Evolutionary conservation across 2,329 filamentous ascomycete species (phyloP), one percentile per base, ranked within the genome.

Genomic region (Hymenoscyphus scutula): DNA sequence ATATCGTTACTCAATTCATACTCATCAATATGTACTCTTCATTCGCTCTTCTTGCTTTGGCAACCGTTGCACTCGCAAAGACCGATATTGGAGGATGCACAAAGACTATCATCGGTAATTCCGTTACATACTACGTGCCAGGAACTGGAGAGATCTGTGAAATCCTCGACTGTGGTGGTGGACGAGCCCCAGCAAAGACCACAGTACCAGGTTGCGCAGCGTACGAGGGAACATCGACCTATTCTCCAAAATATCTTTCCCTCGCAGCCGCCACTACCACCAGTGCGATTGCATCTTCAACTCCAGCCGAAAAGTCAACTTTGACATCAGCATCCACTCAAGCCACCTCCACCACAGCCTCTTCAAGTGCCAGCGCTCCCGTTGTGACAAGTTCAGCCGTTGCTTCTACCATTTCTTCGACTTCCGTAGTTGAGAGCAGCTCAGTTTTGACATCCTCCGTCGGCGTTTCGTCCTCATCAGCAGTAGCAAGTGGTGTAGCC

Each of bases 181-280:
- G 67, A 8, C 30, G 63, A 19, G 67, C 66, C 11, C 63, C 66
- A n/a, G 63, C 66, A 23, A 64, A 62, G 55, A 67, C 64, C 2
- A 68, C 62, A 17, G 63, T 67, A 15, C 66, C 66, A 37, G 67
- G 67, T 7, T 69, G 67, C 53, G 59, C 64, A 32, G 45, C 32
- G 13, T 69, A 70, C 58, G 45, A 25, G n/a, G 67, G 67, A 1
- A 69, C 67, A n/a, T 63, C 66, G 5, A 67, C 65, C 1, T 68
- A 67, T 58, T 65, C 66, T 37, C 67, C 67, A 17, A 15, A 19
- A 45, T 60, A 41, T 30, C 19, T 63, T 29, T 41, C 62, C 19
- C n/a, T 34, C 13, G 32, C 56, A 56, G n/a, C 29, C n/a, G 19
- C 60, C 19, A 23, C 61, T 53, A 55, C 60, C 23, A 38, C 61